Evolutionary conservation across 2,329 filamentous ascomycete species (phyloP).

Genomic region (Ophiocordyceps camponoti-leonardi): DNA sequence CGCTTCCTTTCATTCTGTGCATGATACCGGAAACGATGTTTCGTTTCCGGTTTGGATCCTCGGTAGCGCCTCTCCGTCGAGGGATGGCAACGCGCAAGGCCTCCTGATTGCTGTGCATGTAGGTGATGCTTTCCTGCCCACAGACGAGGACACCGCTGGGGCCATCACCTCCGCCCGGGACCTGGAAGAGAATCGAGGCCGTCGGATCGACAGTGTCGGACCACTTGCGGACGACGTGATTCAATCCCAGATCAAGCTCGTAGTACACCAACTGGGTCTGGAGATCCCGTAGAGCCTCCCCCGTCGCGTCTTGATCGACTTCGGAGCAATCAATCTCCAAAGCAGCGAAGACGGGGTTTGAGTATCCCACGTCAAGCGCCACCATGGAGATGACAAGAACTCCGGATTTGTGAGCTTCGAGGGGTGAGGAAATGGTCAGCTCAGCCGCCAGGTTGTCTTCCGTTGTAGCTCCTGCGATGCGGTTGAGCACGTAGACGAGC

Average conservation of each 20-base stretch:
- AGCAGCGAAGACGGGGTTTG: slow-evolving; percentile 90
- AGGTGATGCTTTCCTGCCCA: slow-evolving; percentile 85
- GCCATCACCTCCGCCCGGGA: slow-evolving; percentile 83
- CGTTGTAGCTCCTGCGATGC: slow-evolving; percentile 50
- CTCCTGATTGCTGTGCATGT: slow-evolving; percentile 90
- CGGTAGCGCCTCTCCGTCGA: slow-evolving; percentile 67
- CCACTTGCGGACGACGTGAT: slow-evolving; percentile 96
- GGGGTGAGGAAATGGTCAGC: slow-evolving; percentile 87
- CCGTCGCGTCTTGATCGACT: slow-evolving; percentile 77
- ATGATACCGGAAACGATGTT: slow-evolving; percentile 83
- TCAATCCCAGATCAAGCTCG: slow-evolving; percentile 87
- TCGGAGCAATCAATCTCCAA: slow-evolving; percentile 89
- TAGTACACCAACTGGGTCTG: slow-evolving; percentile 95
- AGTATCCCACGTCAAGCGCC: slow-evolving; percentile 86
- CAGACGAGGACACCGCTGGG: slow-evolving; percentile 93
- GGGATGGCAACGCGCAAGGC: slow-evolving; percentile 82
- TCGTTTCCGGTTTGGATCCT: slow-evolving; percentile 82
- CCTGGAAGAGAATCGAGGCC: slow-evolving; percentile 80
- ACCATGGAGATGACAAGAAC: slow-evolving; percentile 79
- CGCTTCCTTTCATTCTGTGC: slow-evolving; percentile 75
- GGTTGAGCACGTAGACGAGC: slow-evolving; percentile 94
- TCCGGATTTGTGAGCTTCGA: slow-evolving; percentile 89
- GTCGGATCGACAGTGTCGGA: slow-evolving; percentile 83
- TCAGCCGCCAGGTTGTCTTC: slow-evolving; percentile 23
- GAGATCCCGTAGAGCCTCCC: slow-evolving; percentile 60